Evolutionary conservation across 441 rosid species (phyloP), one percentile per base, ranked within the genome.

Genomic region (Iberis amara): DNA sequence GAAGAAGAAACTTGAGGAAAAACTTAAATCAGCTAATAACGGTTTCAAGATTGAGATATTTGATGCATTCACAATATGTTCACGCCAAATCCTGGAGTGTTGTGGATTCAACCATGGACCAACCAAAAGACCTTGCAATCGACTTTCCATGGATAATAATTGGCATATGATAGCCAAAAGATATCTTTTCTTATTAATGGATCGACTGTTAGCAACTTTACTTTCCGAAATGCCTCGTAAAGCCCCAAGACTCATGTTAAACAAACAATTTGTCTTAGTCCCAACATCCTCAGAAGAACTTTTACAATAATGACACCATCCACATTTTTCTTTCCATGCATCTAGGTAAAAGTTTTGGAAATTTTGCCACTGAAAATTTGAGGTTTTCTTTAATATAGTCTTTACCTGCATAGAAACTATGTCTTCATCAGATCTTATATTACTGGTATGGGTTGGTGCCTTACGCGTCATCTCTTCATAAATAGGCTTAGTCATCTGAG

Each of bases 291-390:
- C 83, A 27, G 61, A 53, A n/a, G n/a, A n/a, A n/a, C n/a, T n/a
- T 72, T 79, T 79, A 78, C 99, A 92, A 61, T 75, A 64, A 74
- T 73, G 79, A 78, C 99, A 92, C 99, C 99, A 92, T 41, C 99
- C 99, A 71, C 99, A 92, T 56, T 73, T 82, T 76, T 89, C 99
- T 70, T 70, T 88, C 72, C 61, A 76, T 2, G 64, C 64, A 63
- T 71, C 78, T 44, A 54, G 52, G 44, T 68, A 71, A 24, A 67
- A 61, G 24, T 64, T 69, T 48, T 57, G 74, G 58, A 71, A 62
- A 68, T 68, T 72, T 47, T 77, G 81, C 95, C 94, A 84, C 55
- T 48, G 67, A 57, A 88, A 82, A 66, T 65, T 84, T 56, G 68
- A 47, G 59, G 74, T 64, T 54, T 68, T 79, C 73, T 72, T 82